Conservation (phyloP, 352 stramenopile genomes). For the Pythium volutum region DNA sequence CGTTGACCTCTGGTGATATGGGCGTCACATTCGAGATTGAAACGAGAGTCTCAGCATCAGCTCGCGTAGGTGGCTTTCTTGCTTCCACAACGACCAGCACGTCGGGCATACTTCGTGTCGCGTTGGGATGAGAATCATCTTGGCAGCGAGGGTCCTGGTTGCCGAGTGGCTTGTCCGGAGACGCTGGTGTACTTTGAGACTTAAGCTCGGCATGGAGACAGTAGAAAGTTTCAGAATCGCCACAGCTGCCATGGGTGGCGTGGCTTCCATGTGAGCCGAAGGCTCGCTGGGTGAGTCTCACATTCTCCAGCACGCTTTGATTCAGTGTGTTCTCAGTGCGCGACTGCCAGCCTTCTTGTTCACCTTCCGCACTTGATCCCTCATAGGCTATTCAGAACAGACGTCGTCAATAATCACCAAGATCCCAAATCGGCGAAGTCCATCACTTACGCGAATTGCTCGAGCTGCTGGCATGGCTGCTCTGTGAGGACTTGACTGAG, state of each 20-base stretch:
- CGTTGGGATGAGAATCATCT: background rate
- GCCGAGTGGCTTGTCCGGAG: background rate
- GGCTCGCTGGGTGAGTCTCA: background rate
- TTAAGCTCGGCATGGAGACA: background rate
- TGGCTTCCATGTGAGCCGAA: background rate
- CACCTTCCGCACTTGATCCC: background rate
- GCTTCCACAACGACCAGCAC: constrained; percentile 1
- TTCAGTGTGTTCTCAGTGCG: background rate
- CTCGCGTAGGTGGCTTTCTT: background rate
- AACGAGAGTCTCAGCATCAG: background rate
- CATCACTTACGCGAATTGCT: background rate
- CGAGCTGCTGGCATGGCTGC: background rate
- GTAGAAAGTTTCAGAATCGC: background rate
- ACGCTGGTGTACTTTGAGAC: constrained; percentile 3
- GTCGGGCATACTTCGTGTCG: constrained; percentile 6
- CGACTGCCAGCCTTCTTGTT: background rate
- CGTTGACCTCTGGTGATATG: background rate
- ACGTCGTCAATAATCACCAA: background rate
- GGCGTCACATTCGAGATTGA: background rate
- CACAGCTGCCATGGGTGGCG: background rate
- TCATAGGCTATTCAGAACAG: background rate
- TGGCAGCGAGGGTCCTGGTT: background rate
- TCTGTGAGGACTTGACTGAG: background rate
- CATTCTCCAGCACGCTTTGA: background rate
- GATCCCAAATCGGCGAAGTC: background rate